phyloP scores from a whole-genome alignment of 768 basidiomycete species.

The Mycena galericulata region DNA sequence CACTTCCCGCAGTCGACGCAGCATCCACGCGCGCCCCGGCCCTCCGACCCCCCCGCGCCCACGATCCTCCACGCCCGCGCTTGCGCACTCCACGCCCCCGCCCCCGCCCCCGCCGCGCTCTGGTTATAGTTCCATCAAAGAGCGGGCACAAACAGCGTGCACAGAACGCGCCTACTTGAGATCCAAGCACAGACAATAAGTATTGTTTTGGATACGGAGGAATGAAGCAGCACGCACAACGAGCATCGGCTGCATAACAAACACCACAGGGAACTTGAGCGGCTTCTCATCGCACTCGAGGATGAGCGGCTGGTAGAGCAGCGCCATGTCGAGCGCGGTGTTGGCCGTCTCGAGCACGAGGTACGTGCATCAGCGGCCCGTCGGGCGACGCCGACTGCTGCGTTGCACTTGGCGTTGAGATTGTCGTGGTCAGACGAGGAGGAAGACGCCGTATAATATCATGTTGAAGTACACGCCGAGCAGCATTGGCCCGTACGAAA shows the following conservation, averaged over 20 bases:
- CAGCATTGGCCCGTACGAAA: background rate
- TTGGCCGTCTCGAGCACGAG: slow-evolving; percentile 1
- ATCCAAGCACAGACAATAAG: too few species aligned
- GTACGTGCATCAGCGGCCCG: background rate
- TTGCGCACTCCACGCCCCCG: too few species aligned
- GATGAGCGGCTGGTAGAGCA: slow-evolving; percentile 16
- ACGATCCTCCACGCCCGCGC: too few species aligned
- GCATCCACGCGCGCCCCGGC: too few species aligned
- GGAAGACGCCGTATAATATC: background rate
- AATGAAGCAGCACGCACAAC: slow-evolving; percentile 37
- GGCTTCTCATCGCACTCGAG: background rate
- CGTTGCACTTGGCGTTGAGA: too few species aligned
- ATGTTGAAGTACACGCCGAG: background rate
- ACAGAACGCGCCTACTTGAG: slow-evolving; percentile 50
- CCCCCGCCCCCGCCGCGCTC: too few species aligned
- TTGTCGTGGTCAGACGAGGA: too few species aligned
- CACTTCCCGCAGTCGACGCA: too few species aligned
- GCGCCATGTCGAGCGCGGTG: slow-evolving; percentile 1
- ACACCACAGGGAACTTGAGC: too few species aligned
- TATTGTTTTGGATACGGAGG: background rate
- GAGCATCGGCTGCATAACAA: slow-evolving; percentile 43
- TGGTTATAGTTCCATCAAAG: slow-evolving; percentile 38
- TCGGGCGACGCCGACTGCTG: too few species aligned
- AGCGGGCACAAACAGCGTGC: slow-evolving; percentile 42
- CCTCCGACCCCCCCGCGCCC: too few species aligned